These are phyloP conservation scores for Geotrichum klebahnii DNA, from an alignment of 1,139 yeast genomes.

Conservation along the genomic window DNA sequence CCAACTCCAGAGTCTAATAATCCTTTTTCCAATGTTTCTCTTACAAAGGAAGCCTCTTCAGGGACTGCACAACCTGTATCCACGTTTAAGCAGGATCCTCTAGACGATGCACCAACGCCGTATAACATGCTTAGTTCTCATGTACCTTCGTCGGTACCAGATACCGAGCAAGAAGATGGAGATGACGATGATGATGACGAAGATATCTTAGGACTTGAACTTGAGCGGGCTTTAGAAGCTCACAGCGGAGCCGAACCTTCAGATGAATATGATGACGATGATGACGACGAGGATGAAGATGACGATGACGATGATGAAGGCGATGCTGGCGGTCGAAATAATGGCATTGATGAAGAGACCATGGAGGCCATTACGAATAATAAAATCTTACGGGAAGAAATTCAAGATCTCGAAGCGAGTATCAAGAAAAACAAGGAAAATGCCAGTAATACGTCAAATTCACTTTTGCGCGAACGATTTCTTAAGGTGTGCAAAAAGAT, in stretches of 20 bases:
- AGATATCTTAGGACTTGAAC: conserved; percentile 29
- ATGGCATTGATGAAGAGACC: conserved; percentile 37
- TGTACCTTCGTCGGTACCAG: conserved; percentile 26
- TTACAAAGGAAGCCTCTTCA: conserved; percentile 6
- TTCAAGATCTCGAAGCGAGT: conserved; percentile 73
- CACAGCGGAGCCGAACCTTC: neutral
- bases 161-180: conserved; percentile 27
- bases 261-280: conserved; percentile 21
- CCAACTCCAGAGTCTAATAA: conserved; percentile 15
- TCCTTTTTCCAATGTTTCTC: conserved; percentile 18
- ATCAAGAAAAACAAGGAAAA: conserved; percentile 72
- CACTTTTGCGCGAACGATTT: conserved; percentile 82
- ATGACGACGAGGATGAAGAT: conserved; percentile 13
- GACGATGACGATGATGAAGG: conserved; percentile 16
- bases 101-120: conserved; percentile 34
- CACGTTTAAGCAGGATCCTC: conserved; percentile 9
- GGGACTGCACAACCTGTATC: neutral
- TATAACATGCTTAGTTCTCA: conserved; percentile 34
- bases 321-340: neutral
- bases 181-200: conserved; percentile 30
- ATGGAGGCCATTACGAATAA: conserved; percentile 56
- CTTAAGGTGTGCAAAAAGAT: conserved; percentile 74
- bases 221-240: conserved; percentile 29
- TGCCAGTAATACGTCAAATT: conserved; percentile 72
- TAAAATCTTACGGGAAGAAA: conserved; percentile 77